Base-by-base conservation (phyloP, 495 filamentous ascomycete species). In the Xylaria intraflava region DNA sequence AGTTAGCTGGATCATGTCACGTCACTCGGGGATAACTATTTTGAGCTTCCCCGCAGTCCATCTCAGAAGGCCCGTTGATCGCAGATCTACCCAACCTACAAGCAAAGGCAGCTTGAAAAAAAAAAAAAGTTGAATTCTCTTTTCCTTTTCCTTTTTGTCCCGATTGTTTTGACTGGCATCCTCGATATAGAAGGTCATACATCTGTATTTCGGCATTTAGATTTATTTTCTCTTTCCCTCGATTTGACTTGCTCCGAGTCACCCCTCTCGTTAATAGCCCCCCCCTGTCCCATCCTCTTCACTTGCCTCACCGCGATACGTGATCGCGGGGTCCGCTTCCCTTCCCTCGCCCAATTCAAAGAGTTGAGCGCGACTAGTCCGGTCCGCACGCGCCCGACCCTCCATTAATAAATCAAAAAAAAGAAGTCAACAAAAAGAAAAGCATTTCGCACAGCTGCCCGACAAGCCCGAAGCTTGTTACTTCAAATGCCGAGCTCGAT, bases 401-500 rank as follows among this genome's bases (percentile, higher is more conserved):
- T 26, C 27, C 29, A 9, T 26, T 51, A 20, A 38, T 22, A 20
- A 9, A 19, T 11, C 22, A n/a, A 31, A 51, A 22, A n/a, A n/a
- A n/a, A n/a, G n/a, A n/a, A n/a, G n/a, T n/a, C n/a, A n/a, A n/a
- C n/a, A n/a, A n/a, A n/a, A n/a, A n/a, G n/a, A n/a, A n/a, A n/a
- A n/a, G n/a, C n/a, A 24, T 30, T 14, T 23, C 49, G 6, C 19
- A 39, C 26, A n/a, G n/a, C n/a, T n/a, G n/a, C 19, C 16, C 7
- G 5, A 29, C 14, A 30, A 17, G 33, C 22, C 38, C 42, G n/a
- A 6, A 38, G 35, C 16, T 38, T 38, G 11, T 17, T 38, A 35
- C 0, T 54, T 33, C 56, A 52, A n/a, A 66, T 66, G 64, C 59
- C 64, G 61, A 56, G 42, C 27, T 9, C 36, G 11, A 46, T 45